phyloP scores from a whole-genome alignment of 2,329 filamentous ascomycete species.

The Xylariaceae sp. region DNA sequence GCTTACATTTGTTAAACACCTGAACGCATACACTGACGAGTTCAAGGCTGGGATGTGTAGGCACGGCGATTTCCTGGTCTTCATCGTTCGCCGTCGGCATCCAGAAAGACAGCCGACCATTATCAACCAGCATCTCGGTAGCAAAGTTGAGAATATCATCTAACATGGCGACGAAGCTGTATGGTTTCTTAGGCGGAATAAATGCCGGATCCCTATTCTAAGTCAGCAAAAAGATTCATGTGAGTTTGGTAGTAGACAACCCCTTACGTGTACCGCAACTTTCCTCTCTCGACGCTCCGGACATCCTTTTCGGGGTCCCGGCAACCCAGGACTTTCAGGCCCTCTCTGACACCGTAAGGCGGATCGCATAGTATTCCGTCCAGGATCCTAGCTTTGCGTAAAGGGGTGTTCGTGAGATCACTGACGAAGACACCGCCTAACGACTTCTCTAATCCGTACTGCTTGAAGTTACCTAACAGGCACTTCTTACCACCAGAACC shows the following conservation, averaged over 20 bases:
- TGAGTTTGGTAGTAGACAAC: background rate
- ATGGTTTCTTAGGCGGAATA: constrained; percentile 76
- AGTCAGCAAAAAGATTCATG: constrained; percentile 6
- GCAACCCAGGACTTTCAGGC: constrained; percentile 77
- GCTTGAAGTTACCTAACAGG: constrained; percentile 67
- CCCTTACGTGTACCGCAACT: constrained; percentile 61
- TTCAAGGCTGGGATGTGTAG: constrained; percentile 69
- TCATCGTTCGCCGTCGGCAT: constrained; percentile 88
- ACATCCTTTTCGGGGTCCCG: constrained; percentile 58
- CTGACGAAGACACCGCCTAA: constrained; percentile 78
- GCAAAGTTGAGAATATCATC: constrained; percentile 86
- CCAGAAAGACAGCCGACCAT: constrained; percentile 86
- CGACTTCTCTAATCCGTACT: constrained; percentile 64
- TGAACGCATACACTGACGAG: constrained; percentile 75
- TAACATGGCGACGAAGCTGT: constrained; percentile 85
- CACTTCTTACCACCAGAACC: constrained; percentile 56
- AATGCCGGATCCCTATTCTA: constrained; percentile 21
- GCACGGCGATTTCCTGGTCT: constrained; percentile 69
- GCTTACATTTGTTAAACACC: constrained; percentile 78
- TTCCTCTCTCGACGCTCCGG: constrained; percentile 63
- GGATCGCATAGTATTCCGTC: constrained; percentile 95
- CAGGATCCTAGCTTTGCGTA: constrained; percentile 51
- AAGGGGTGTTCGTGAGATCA: constrained; percentile 81
- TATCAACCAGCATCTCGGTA: constrained; percentile 66
- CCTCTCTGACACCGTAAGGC: constrained; percentile 91